Evolutionary conservation across 2,329 filamentous ascomycete genomes (phyloP), one percentile per base, ranked within the genome.

Genomic region (Calonectria henricotiae): DNA sequence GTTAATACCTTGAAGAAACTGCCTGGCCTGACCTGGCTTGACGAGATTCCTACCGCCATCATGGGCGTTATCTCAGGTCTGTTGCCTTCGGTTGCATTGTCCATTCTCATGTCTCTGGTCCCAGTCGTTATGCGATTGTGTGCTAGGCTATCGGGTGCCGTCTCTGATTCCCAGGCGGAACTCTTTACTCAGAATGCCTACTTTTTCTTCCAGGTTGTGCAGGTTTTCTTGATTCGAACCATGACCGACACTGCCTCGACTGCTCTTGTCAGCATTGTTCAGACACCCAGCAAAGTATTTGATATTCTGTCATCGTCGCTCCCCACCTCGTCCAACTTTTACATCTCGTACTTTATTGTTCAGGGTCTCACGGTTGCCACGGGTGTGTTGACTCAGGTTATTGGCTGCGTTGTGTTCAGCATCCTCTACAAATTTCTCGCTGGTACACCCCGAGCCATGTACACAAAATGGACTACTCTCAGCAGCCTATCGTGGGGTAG

Each of bases 141-240:
- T 80, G 95, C 95, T 72, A 95, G 91, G 80, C 82, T 93, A 41
- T 89, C 93, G 41, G 96, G 96, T 68, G 92, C 92, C 73, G 94
- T 95, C 9, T 96, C 94, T 1, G 82, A 91, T 20, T 93, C 94
- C 1, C 89, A 92, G 8, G 91, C 96, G 15, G 96, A 99, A 83
- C 86, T 98, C 12, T 95, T 94, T 71, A 95, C 94, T 0, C 94
- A 98, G 80, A 97, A 96, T 80, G 93, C 91, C 77, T 98, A 97
- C 86, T 99, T 98, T 78, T 89, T 89, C 71, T 97, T 97, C 85
- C 94, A 96, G 82, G 89, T 98, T 51, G 86, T 98, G n/a, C 95
- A 98, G 81, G 94, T 98, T 41, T 98, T 98, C 85, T 84, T 98
- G 62, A 90, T 98, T 44, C 91, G 93, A 7, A 98, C 96, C 0